Evolutionary conservation across 1,139 yeast species (phyloP).

Genomic region (Yamadazyma dendronema): DNA sequence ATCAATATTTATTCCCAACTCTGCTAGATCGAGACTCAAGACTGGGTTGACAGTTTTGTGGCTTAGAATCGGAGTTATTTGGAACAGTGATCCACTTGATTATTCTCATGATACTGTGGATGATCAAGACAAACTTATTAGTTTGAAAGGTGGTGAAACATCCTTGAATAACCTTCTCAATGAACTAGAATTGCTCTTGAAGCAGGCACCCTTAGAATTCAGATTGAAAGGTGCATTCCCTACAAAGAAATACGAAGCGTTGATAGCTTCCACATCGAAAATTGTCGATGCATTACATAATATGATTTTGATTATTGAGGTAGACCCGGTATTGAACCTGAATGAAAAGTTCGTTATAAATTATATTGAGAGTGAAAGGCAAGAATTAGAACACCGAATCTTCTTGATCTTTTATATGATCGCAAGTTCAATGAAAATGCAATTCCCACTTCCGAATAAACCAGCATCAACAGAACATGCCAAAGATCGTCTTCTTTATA

Average conservation of each 20-base stretch:
- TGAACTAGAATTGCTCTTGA: constrained; percentile 58
- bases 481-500: constrained; percentile 63
- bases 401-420: constrained; percentile 75
- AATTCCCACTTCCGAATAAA: constrained; percentile 73
- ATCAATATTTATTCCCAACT: constrained; percentile 64
- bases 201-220: constrained; percentile 75
- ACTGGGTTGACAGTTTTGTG: constrained; percentile 66
- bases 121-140: constrained; percentile 31
- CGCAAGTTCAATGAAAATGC: constrained; percentile 72
- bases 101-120: constrained; percentile 20
- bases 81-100: constrained; percentile 60
- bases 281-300: constrained; percentile 77
- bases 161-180: constrained; percentile 57
- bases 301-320: constrained; percentile 62
- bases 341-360: constrained; percentile 58
- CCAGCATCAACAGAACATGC: constrained; percentile 81
- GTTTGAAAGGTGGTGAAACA: constrained; percentile 48
- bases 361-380: constrained; percentile 57
- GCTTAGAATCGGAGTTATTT: constrained; percentile 77
- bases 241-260: constrained; percentile 42
- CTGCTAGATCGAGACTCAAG: constrained; percentile 69
- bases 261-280: constrained; percentile 57
- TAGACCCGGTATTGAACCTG: constrained; percentile 53
- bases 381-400: constrained; percentile 67
- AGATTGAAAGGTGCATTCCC: constrained; percentile 78